Evolutionary conservation across 352 stramenopile genomes (phyloP), one percentile per base, ranked within the genome.

Genomic region (Pythium rishiriense): DNA sequence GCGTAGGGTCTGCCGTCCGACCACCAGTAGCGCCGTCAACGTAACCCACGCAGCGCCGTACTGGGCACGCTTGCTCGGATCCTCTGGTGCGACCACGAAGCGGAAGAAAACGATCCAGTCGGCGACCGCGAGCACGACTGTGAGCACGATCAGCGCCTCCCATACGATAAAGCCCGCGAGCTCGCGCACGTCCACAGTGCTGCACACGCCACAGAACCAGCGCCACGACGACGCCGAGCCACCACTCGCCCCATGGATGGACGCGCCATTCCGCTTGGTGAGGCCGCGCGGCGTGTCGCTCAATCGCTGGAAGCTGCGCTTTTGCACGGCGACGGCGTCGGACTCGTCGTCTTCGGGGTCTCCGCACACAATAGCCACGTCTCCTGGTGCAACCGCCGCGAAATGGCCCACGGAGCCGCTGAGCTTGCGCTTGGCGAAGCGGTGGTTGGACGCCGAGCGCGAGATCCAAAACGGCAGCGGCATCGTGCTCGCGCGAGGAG

Each of bases 71-170:
- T 52, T 31, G 21, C 24, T 42, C 22, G 52, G 29, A 17, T 74
- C 61, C 5, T 64, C 42, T 0, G 70, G 62, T 31, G 69, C 61
- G 28, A 76, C 59, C 6, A 76, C 66, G 26, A 69, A 71, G 24
- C 68, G 68, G 59, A 76, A 72, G 31, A 76, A 66, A 39, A 66
- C 41, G 42, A 73, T 61, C 70, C 70, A 78, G 35, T 66, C 53
- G 6, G 60, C 25, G 49, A 74, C 68, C 4, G 54, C 62, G n/a
- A 74, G 62, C 46, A 68, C 66, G 33, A 66, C 52, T 49, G 73
- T 63, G 22, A 72, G 41, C 29, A 74, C 66, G 35, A 64, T 58
- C 24, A 72, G 46, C 25, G 31, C 41, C 52, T 71, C 55, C 55
- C 55, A 74, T 14, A 72, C 37, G 24, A 76, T 25, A 26, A 76